A percentile compares a stretch with the other conserved stretches of the same genome.
Evolutionary conservation across 768 basidiomycete genomes (phyloP).

Genomic region (Amanita fuliginea): DNA sequence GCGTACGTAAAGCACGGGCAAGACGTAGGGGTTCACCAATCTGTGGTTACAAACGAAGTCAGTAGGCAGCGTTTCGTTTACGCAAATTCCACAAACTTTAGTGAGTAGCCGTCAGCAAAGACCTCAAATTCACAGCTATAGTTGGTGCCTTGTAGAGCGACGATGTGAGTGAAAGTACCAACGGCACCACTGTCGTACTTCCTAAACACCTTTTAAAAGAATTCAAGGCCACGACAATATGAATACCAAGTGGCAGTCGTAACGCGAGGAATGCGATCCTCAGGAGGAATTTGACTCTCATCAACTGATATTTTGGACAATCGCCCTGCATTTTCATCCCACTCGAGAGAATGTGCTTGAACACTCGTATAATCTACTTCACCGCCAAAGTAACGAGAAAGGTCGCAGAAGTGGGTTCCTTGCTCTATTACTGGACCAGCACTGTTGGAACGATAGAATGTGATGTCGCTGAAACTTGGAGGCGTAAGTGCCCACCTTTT

Average conservation of each 20-base stretch:
- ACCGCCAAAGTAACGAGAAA: slow-evolving; percentile 95
- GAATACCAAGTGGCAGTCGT: slow-evolving; percentile 81
- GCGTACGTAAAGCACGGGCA: slow-evolving; percentile 80
- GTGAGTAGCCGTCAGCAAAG: slow-evolving; percentile 84
- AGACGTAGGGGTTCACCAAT: slow-evolving; percentile 88
- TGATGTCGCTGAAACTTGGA: slow-evolving; percentile 4
- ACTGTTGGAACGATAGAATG: slow-evolving; percentile 20
- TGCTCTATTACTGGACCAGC: slow-evolving; percentile 82
- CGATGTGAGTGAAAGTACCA: slow-evolving; percentile 83
- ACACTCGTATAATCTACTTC: slow-evolving; percentile 82
- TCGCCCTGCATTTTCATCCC: slow-evolving; percentile 81
- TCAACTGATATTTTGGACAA: slow-evolving; percentile 77
- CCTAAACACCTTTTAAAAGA: slow-evolving; percentile 26
- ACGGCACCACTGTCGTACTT: slow-evolving; percentile 96
- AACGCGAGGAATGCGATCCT: slow-evolving; percentile 89
- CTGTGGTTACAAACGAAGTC: slow-evolving; percentile 21
- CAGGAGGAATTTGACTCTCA: slow-evolving; percentile 73
- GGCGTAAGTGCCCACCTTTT: slow-evolving; percentile 39
- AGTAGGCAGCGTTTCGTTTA: neutral
- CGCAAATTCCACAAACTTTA: slow-evolving; percentile 42
- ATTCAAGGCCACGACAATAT: neutral
- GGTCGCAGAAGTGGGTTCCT: slow-evolving; percentile 95
- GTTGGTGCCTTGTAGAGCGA: slow-evolving; percentile 83
- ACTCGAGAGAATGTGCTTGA: slow-evolving; percentile 81
- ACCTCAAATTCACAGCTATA: slow-evolving; percentile 95